A percentile compares a stretch with the other conserved stretches of the same genome.
Evolutionary conservation across 495 filamentous ascomycete genomes (phyloP).

Genomic region (Aspergillus haitiensis): DNA sequence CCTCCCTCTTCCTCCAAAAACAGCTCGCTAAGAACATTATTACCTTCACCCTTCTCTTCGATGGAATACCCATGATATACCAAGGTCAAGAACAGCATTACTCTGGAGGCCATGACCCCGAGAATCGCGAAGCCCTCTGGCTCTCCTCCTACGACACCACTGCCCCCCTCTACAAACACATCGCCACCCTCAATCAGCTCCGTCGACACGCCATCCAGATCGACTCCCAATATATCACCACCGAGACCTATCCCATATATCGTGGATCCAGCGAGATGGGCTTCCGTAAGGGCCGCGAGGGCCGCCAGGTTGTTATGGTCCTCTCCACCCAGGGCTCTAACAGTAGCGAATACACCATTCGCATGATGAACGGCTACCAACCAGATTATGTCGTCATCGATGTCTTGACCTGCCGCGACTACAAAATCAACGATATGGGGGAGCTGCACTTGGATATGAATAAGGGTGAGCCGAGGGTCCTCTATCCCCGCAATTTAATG

Average conservation of each 20-base stretch:
- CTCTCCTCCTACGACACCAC: constrained; percentile 60
- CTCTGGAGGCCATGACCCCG: constrained; percentile 55
- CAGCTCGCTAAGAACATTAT: constrained; percentile 65
- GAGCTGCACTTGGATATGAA: constrained; percentile 46
- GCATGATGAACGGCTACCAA: constrained; percentile 43
- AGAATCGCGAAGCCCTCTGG: constrained; percentile 78
- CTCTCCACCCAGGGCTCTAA: constrained; percentile 56
- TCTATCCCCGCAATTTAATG: constrained; percentile 36
- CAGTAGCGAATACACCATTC: constrained; percentile 45
- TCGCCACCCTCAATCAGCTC: constrained; percentile 58
- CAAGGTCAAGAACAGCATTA: constrained; percentile 75
- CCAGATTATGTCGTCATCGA: constrained; percentile 43
- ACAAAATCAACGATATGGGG: constrained; percentile 46
- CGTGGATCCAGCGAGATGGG: constrained; percentile 57
- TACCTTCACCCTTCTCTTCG: constrained; percentile 68
- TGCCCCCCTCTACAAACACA: constrained; percentile 60
- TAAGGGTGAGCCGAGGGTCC: constrained; percentile 52
- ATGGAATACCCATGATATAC: constrained; percentile 65
- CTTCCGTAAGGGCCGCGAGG: constrained; percentile 61
- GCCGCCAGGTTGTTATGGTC: constrained; percentile 57
- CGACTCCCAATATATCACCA: constrained; percentile 49
- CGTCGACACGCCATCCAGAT: constrained; percentile 55
- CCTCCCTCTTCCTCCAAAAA: not conserved
- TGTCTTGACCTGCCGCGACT: constrained; percentile 48
- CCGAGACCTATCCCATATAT: constrained; percentile 53